A percentile compares a stretch with the other conserved stretches of the same genome.
phyloP scores from a whole-genome alignment of 1,284 basidiomycete genomes.

The Sanghuangporus baumii region DNA sequence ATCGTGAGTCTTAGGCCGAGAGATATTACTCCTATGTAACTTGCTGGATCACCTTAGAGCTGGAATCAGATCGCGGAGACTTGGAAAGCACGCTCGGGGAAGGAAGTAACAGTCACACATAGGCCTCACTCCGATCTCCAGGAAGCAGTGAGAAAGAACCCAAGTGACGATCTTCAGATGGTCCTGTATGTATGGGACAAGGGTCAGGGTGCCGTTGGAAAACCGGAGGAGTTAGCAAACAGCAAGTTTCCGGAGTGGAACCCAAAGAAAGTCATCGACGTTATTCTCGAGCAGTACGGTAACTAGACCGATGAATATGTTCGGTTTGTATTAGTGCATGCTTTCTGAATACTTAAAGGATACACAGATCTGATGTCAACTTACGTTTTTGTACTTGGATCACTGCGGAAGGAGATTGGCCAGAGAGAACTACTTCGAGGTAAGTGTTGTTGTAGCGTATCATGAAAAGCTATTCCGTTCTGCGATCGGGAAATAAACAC shows the following conservation, averaged over 20 bases:
- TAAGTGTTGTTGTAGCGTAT: no score
- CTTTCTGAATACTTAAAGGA: not conserved
- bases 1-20: slow-evolving; percentile 4
- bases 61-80: not conserved
- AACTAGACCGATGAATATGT: not conserved
- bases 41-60: not conserved
- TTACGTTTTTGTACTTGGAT: no score
- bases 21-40: not conserved
- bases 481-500: no score
- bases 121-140: slow-evolving; percentile 1
- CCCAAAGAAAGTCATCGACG: slow-evolving; percentile 11
- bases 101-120: not conserved
- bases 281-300: not conserved
- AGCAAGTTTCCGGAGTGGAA: slow-evolving; percentile 10
- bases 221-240: slow-evolving; percentile 11
- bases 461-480: no score
- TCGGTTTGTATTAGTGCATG: not conserved
- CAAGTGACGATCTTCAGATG: slow-evolving; percentile 2
- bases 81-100: not conserved
- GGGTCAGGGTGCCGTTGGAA: slow-evolving; percentile 1
- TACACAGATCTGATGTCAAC: no score
- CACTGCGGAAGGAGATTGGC: no score
- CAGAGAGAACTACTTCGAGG: no score
- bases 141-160: slow-evolving; percentile 6
- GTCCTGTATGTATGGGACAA: slow-evolving; percentile 1